Percentiles rank a stretch among this genome's conserved stretches.
Evolutionary conservation across 192 early-diverging fungal genomes (phyloP).

Genomic region (Geosiphon pyriformis): DNA sequence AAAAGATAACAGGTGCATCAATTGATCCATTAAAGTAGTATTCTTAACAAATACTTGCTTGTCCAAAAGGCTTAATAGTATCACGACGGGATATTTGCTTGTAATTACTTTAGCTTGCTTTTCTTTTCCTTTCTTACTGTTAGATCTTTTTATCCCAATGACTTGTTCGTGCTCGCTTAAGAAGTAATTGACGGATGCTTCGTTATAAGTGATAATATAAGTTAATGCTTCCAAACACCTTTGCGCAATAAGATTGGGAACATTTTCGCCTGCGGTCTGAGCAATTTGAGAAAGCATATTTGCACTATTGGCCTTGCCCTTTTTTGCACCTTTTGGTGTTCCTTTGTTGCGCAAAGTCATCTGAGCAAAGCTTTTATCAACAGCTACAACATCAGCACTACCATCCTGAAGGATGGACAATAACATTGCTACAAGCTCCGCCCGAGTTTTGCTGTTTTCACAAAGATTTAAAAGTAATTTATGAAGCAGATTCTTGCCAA

Average conservation of each 20-base stretch:
- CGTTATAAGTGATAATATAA: constrained; percentile 73
- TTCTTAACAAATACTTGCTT: constrained; percentile 77
- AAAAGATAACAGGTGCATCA: constrained; percentile 79
- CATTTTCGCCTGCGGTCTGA: constrained; percentile 47
- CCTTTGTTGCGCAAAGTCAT: constrained; percentile 60
- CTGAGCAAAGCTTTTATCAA: constrained; percentile 73
- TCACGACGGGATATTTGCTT: constrained; percentile 65
- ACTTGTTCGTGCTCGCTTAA: constrained; percentile 63
- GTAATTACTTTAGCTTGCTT: constrained; percentile 52
- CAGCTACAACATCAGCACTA: constrained; percentile 64
- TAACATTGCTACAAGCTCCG: constrained; percentile 80
- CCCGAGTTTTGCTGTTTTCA: constrained; percentile 81
- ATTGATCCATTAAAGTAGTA: constrained; percentile 74
- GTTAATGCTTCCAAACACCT: constrained; percentile 81
- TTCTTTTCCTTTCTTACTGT: constrained; percentile 63
- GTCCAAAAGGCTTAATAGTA: constrained; percentile 80
- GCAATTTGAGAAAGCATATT: constrained; percentile 24
- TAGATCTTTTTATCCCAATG: constrained; percentile 45
- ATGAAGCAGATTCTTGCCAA: constrained; percentile 57
- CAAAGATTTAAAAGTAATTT: constrained; percentile 73
- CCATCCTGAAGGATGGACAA: constrained; percentile 82
- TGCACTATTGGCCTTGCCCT: constrained; percentile 18
- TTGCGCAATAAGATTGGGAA: constrained; percentile 87
- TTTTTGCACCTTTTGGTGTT: constrained; percentile 37
- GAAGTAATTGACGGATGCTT: constrained; percentile 72